Base-by-base conservation (phyloP, 305 asterid genomes). In the Withania somnifera region DNA sequence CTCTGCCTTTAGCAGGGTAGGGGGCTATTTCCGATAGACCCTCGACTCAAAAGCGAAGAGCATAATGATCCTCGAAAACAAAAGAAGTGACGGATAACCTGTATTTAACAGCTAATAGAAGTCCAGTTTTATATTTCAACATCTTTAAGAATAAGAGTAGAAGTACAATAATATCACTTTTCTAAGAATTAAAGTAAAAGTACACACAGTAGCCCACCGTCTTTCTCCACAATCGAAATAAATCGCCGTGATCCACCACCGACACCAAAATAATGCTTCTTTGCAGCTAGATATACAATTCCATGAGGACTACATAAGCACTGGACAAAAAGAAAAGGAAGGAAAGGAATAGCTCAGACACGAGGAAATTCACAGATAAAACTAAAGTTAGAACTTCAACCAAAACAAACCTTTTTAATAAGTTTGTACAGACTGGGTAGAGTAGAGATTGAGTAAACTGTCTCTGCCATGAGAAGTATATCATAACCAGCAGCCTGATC, bases 201-300 rank as follows among this genome's bases (percentile, higher is more conserved):
- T 40, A 71, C 5, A 26, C 61, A 14, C 0, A 15, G 42, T 6
- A 78, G 83, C 92, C 85, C 81, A 93, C 99, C 94, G 36, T 92
- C 95, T 83, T 93, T 91, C 84, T 92, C 99, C 19, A 90, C 90
- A 34, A 94, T 15, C 50, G 98, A 94, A 19, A 94, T 82, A 83
- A 94, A 94, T 51, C 88, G 88, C 86, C 97, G 88, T 11, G 98
- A 92, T 85, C 99, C 99, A 77, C 99, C 99, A 63, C 99, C 99
- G 0, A 95, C 99, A 80, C 99, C 99, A 81, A 95, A 94, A 84
- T 95, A 95, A 86, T 94, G 79, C 82, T 95, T 95, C 91, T 94
- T 95, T 83, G 98, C 99, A 60, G 99, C 98, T 97, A 95, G 86
- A 84, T 94, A 95, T 58, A 93, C 94, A 36, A 90, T 90, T 80